Evolutionary conservation across 164 flowering plant species (phyloP), one percentile per base, ranked within the genome.

Genomic region (Tetracentron sinense): DNA sequence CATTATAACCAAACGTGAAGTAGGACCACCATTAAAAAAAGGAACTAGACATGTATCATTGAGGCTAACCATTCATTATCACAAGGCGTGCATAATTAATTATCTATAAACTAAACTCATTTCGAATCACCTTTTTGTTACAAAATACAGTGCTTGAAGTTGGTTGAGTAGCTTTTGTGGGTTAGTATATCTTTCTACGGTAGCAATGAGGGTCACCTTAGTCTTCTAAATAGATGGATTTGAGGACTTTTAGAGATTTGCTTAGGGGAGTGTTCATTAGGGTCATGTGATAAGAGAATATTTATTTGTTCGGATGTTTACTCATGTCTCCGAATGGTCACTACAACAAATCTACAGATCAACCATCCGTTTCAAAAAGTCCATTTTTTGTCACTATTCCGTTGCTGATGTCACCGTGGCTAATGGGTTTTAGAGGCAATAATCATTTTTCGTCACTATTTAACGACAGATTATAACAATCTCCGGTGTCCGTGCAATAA

Each of bases 1-100:
- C 74, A 77, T 74, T 59, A 75, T 77, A 48, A 62, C 73, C 47
- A 68, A 77, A 74, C 78, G 65, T 74, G 80, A 67, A 64, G 54
- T 55, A 66, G 70, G 83, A 67, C 77, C 79, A 61, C 66, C 61
- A 55, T 49, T 72, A 50, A 55, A 67, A 55, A 69, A 72, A 69
- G 53, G 52, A 15, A 35, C 38, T 28, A 62, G 73, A 68, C 80
- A 75, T 61, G 67, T 53, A 78, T 77, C 56, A 78, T 76, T 79
- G 67, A 42, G 52, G 71, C 62, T 64, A 62, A 68, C 21, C 56
- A 67, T 55, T 56, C 52, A 54, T 70, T 69, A 73, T 53, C 49
- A 56, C 48, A 65, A 48, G 12, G 25, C 17, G 52, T 42, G 67
- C 23, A 15, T 77, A 30, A 66, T 64, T 67, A 60, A 69, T 16